Base-by-base conservation (phyloP, 2,329 filamentous ascomycete species). In the Calonectria leucothoes region DNA sequence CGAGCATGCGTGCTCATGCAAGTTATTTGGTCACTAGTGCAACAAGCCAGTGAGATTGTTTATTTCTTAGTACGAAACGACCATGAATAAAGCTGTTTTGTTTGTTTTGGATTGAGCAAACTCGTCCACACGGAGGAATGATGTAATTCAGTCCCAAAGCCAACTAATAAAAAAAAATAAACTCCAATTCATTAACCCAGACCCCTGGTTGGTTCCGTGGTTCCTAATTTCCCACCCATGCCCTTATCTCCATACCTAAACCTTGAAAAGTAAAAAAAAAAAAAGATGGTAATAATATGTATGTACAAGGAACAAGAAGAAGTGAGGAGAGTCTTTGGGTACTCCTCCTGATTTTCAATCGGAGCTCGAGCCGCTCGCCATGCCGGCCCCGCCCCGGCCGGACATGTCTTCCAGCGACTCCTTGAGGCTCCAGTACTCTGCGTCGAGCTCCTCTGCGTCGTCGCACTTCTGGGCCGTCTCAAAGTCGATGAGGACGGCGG, bases 401-500 rank as follows among this genome's bases (percentile, higher is more conserved):
- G 78, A 79, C 7, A 66, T 79, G 70, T 80, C 78, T 49, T 75
- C 76, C n/a, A 81, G 66, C 4, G 76, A 76, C 52, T 74, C 75
- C 66, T 76, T 69, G 3, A 81, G 67, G 49, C 72, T 69, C 0
- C 69, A 67, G n/a, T 78, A 81, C 73, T 81, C 79, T 25, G 76
- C 76, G 20, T 80, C 77, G 6, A 81, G 63, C 29, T 79, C 66
- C 8, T 76, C 75, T 20, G 45, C 63, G 31, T 81, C 70, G 20
- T 61, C 51, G 49, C 77, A 81, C 66, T 76, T 79, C 75, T 81
- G 73, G 12, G 82, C 81, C 70, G 78, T 80, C 74, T 84, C 82
- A 70, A 84, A 83, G 69, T 84, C 82, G 20, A 83, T 73, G 35
- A 84, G 66, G 23, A 81, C 74, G 33, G 79, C 82, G 17, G 66